Base-by-base conservation (phyloP, 768 basidiomycete genomes). In the Tephrocybe sp. region DNA sequence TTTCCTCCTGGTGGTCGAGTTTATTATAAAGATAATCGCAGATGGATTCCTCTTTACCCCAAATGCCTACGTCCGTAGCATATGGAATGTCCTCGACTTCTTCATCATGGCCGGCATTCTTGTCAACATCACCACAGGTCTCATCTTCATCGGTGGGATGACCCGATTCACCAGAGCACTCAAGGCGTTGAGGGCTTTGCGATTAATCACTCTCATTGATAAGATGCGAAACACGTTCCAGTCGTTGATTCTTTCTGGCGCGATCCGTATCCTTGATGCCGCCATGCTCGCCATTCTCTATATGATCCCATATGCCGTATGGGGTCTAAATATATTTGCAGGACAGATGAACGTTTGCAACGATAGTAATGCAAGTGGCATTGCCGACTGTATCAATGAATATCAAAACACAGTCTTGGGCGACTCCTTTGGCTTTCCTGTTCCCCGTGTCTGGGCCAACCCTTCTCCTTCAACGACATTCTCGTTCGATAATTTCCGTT, bases 11-110 rank as follows among this genome's bases (percentile, higher is more conserved):
- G 69, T 95, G 36, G 55, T 84, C 48, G 96, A 98, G 62, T 93
- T 94, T 59, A 45, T 87, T 54, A 83, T 97, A 82, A 98, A 98
- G 69, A 69, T 94, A 63, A 71, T 92, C 39, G 96, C 96, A 1
- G 96, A 98, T 61, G 96, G 96, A 0, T 88, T 96, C 65, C 61
- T 88, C 12, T 93, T 94, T 69, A 86, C 89, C 0, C 93, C 93
- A 0, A 94, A 94, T 58, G 92, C 93, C 0, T 98, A 98, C 63
- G 65, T 97, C 24, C 85, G 86, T 22, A 90, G 89, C 53, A 85
- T 94, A 7, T 98, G 94, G 93, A 98, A 98, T 64, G 66, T 87
- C 58, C 70, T 98, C 49, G 96, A 98, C 68, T 86, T 95, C 57
- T 64, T 91, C 62, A 87, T 98, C 63, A 81, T 98, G 72, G 64